phyloP scores from a whole-genome alignment of 257 asterid genomes.

The Rauvolfia tetraphylla region DNA sequence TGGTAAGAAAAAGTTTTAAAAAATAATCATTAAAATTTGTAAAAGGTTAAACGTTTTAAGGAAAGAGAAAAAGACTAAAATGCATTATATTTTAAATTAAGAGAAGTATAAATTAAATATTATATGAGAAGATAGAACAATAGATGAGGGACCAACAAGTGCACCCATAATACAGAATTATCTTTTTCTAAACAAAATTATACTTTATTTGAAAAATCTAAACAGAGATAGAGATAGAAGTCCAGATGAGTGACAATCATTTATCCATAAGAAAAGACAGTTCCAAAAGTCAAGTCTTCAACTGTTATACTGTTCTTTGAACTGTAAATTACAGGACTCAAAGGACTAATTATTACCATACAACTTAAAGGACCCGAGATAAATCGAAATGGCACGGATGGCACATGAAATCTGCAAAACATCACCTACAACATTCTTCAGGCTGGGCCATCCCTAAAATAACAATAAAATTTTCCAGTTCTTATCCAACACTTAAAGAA shows the following conservation, averaged over 20 bases:
- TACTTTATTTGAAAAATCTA: not conserved
- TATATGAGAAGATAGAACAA: not conserved
- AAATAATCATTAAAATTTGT: no score
- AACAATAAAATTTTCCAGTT: not conserved
- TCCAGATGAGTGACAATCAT: not conserved
- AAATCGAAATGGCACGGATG: not conserved
- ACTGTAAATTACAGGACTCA: not conserved
- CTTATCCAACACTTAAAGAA: constrained; percentile 4
- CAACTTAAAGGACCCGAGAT: constrained; percentile 10
- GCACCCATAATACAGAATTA: not conserved
- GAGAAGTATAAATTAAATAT: no score
- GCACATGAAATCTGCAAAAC: not conserved
- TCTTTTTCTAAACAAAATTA: not conserved
- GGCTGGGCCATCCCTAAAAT: constrained; percentile 4
- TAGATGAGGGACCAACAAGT: no score
- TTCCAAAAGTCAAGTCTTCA: not conserved
- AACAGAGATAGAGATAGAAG: constrained; percentile 3
- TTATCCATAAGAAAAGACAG: not conserved
- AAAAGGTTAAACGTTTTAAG: no score
- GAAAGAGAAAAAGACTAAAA: no score
- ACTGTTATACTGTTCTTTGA: not conserved
- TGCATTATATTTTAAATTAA: no score
- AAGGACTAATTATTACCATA: not conserved
- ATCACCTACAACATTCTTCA: not conserved
- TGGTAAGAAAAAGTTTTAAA: no score